Conservation (phyloP, 2,329 filamentous ascomycete species). For the Pseudocercospora macadamiae region DNA sequence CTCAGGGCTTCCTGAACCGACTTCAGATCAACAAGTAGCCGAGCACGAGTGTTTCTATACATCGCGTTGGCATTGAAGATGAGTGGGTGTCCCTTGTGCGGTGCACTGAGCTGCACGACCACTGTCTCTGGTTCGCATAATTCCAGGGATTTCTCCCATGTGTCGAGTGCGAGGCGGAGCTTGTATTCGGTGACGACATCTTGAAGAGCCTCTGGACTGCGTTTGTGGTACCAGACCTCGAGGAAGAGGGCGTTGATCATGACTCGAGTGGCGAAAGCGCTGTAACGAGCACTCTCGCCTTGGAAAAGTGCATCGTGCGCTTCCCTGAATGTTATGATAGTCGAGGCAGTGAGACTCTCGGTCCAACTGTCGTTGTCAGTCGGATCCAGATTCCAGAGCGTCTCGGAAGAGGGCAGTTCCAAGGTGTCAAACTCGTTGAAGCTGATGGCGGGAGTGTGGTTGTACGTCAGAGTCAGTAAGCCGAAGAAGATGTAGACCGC, state of each 20-base stretch:
- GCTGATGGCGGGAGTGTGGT: conserved; percentile 95
- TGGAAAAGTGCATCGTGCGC: conserved; percentile 96
- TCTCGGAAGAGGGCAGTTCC: conserved; percentile 89
- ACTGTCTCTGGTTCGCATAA: conserved; percentile 90
- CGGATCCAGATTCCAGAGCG: conserved; percentile 85
- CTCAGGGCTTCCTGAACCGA: conserved; percentile 93
- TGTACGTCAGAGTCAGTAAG: conserved; percentile 90
- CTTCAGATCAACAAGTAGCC: conserved; percentile 93
- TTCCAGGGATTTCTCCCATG: conserved; percentile 97
- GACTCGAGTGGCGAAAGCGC: conserved; percentile 92
- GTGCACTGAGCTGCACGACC: conserved; percentile 85
- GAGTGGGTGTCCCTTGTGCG: conserved; percentile 92
- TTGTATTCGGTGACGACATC: conserved; percentile 99
- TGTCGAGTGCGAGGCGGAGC: conserved; percentile 89
- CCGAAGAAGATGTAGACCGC: conserved; percentile 99
- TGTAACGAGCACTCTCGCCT: conserved; percentile 87
- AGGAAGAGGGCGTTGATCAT: conserved; percentile 99
- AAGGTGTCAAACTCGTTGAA: conserved; percentile 97
- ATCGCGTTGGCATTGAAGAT: conserved; percentile 98
- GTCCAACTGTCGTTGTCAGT: conserved; percentile 81
- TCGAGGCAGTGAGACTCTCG: conserved; percentile 71
- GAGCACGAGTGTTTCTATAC: conserved; percentile 89
- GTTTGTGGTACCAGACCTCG: conserved; percentile 98
- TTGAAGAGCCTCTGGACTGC: conserved; percentile 94
- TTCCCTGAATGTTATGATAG: conserved; percentile 83